phyloP scores from a whole-genome alignment of 805 yeast genomes.

The Candida dendrica region DNA sequence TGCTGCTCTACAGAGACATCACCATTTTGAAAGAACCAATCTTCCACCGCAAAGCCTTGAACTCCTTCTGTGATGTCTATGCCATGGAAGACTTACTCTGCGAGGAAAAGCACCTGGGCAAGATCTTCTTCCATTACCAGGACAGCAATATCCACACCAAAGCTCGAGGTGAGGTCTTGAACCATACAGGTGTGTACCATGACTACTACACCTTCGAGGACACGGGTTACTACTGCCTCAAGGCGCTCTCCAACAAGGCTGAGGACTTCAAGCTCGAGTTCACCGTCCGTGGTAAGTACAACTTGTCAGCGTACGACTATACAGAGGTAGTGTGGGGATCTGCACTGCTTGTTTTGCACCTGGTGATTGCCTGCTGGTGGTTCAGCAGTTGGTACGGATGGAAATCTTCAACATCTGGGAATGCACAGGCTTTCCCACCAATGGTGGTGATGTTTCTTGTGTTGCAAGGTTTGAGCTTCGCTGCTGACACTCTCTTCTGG shows the following conservation, averaged over 20 bases:
- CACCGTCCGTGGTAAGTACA: background rate
- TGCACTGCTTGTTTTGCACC: background rate
- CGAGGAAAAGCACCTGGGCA: background rate
- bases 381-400: background rate
- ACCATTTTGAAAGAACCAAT: background rate
- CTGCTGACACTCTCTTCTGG: too few relatives aligned
- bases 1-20: background rate
- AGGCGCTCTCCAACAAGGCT: background rate
- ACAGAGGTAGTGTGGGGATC: too few relatives aligned
- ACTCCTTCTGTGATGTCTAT: background rate
- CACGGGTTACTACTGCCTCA: background rate
- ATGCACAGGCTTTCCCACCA: background rate
- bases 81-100: background rate
- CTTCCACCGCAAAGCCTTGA: background rate
- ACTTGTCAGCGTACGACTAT: background rate
- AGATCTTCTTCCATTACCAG: background rate
- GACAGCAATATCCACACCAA: background rate
- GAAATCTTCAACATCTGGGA: background rate
- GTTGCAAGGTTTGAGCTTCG: too few relatives aligned
- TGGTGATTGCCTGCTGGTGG: background rate
- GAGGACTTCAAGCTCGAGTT: background rate
- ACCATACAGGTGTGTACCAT: background rate
- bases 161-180: background rate
- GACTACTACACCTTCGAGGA: background rate
- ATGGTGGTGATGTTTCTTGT: too few relatives aligned